Percentiles rank a stretch among this genome's conserved stretches.
phyloP scores from a whole-genome alignment of 306 rosid species.

The Castanospermum australe region DNA sequence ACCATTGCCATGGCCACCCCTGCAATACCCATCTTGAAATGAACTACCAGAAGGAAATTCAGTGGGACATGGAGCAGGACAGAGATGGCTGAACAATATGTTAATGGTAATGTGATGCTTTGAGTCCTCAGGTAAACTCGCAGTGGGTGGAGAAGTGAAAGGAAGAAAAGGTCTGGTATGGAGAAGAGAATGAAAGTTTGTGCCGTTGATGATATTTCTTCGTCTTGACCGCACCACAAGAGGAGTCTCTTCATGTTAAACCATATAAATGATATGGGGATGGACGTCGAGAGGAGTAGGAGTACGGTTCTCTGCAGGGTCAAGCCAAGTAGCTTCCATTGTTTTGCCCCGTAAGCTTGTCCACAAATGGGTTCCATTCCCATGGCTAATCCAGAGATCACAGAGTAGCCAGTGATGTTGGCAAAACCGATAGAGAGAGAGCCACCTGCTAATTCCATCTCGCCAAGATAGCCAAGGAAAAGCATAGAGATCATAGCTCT shows the following conservation, averaged over 20 bases:
- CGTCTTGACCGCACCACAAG: conserved; percentile 80
- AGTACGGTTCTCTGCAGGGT: conserved; percentile 86
- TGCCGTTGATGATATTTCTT: conserved; percentile 68
- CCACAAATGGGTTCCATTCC: conserved; percentile 99
- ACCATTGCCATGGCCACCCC: conserved; percentile 94
- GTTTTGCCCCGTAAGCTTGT: conserved; percentile 89
- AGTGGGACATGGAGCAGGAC: conserved; percentile 81
- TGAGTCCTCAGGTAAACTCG: conserved; percentile 82
- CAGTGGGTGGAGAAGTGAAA: conserved; percentile 88
- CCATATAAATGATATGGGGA: conserved; percentile 89
- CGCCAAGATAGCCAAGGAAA: conserved; percentile 89
- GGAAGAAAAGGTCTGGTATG: conserved; percentile 83
- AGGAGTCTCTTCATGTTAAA: conserved; percentile 76
- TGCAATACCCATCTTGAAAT: conserved; percentile 70
- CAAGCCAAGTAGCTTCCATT: conserved; percentile 70
- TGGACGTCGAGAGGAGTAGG: conserved; percentile 64
- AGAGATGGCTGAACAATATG: conserved; percentile 79
- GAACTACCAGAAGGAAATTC: conserved; percentile 65
- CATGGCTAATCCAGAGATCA: conserved; percentile 92
- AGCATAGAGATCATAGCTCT: conserved; percentile 99
- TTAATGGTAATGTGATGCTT: conserved; percentile 68
- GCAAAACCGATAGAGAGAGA: conserved; percentile 94
- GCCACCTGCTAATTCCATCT: conserved; percentile 87
- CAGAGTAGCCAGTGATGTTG: conserved; percentile 97
- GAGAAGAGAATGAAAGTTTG: conserved; percentile 80